Evolutionary conservation across 768 basidiomycete species (phyloP).

Genomic region (Phlebiopsis gigantea): DNA sequence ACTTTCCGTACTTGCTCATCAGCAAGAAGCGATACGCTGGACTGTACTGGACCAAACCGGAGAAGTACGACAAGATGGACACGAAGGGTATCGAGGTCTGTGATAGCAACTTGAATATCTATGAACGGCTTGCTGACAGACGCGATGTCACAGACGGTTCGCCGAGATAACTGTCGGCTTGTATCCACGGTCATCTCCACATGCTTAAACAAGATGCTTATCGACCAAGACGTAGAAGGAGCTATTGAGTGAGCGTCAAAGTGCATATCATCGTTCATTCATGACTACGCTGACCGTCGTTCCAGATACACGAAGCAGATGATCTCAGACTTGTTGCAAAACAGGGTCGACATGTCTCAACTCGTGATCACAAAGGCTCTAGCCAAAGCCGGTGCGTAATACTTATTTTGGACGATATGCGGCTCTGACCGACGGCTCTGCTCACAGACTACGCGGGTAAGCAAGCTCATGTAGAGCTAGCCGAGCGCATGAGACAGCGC

Average conservation of each 20-base stretch:
- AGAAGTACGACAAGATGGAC: conserved; percentile 99
- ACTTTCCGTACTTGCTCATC: conserved; percentile 96
- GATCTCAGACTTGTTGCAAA: conserved; percentile 91
- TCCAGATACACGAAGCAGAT: conserved; percentile 86
- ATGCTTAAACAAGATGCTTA: conserved; percentile 95
- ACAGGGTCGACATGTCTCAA: conserved; percentile 98
- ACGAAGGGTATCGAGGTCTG: conserved; percentile 97
- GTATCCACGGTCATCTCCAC: conserved; percentile 98
- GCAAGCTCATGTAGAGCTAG: conserved; percentile 95
- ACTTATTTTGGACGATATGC: not conserved
- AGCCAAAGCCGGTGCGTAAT: conserved; percentile 65
- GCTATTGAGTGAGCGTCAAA: conserved; percentile 75
- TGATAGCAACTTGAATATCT: not conserved
- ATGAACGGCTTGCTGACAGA: not conserved
- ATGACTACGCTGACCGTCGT: not conserved
- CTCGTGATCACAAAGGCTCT: conserved; percentile 98
- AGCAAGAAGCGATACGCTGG: conserved; percentile 99
- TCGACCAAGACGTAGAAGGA: conserved; percentile 88
- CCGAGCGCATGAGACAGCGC: conserved; percentile 91
- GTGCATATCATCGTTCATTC: not conserved
- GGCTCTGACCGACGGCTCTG: not conserved
- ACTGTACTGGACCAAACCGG: conserved; percentile 92
- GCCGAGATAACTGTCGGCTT: conserved; percentile 96
- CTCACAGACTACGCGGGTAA: conserved; percentile 82
- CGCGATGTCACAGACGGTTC: conserved; percentile 66